Evolutionary conservation across 2,329 filamentous ascomycete species (phyloP).

Genomic region (Raffaelea deltoideospora): DNA sequence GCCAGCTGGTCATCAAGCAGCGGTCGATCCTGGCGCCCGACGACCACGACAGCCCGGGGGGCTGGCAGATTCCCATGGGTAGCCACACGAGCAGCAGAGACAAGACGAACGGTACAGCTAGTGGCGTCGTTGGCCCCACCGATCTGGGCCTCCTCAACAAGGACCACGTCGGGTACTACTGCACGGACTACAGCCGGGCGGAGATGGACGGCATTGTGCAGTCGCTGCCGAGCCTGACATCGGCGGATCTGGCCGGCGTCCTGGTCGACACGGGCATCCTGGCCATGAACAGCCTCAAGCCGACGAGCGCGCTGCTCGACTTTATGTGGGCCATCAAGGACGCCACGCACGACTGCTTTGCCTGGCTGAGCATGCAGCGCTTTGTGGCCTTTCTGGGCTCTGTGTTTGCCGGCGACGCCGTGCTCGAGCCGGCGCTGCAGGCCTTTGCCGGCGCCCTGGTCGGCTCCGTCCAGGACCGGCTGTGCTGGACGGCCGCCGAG

Average conservation of each 20-base stretch:
- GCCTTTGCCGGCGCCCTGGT: neutral
- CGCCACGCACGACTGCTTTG: slow-evolving; percentile 33
- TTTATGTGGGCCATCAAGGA: slow-evolving; percentile 8
- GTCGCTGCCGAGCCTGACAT: slow-evolving; percentile 89
- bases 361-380: slow-evolving; percentile 58
- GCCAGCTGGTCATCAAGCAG: neutral
- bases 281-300: slow-evolving; percentile 60
- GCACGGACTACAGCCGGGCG: slow-evolving; percentile 76
- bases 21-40: neutral
- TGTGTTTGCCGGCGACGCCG: neutral
- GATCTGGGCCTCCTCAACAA: too few relatives aligned
- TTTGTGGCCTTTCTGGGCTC: slow-evolving; percentile 37
- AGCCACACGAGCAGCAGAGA: too few relatives aligned
- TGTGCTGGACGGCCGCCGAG: slow-evolving; percentile 49
- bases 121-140: too few relatives aligned
- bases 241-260: slow-evolving; percentile 52
- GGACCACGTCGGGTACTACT: slow-evolving; percentile 77
- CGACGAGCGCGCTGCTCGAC: slow-evolving; percentile 37
- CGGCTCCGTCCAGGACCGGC: neutral
- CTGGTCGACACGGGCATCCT: slow-evolving; percentile 38
- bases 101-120: too few relatives aligned
- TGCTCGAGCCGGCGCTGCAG: neutral
- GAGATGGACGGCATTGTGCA: slow-evolving; percentile 84
- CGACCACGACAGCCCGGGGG: neutral
- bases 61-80: neutral